These are phyloP conservation scores for Aaosphaeria arxii DNA, from an alignment of 2,329 filamentous ascomycete species.

Conservation along the genomic window DNA sequence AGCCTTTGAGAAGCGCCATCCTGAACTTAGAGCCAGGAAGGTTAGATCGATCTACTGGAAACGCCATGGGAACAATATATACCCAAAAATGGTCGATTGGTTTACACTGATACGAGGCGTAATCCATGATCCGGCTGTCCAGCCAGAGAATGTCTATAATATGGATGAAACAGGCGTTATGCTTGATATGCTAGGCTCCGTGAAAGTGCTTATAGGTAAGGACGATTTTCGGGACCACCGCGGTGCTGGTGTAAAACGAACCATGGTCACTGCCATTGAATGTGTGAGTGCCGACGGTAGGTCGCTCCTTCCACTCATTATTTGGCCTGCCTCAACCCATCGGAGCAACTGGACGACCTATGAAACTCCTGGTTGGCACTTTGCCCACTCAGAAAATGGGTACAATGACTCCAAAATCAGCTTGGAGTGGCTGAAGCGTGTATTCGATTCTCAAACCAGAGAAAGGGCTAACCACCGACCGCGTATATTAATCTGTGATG, in stretches of 20 bases:
- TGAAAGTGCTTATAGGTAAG: constrained; percentile 1
- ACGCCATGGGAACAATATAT: constrained; percentile 1
- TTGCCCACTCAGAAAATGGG: background rate
- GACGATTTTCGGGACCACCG: background rate
- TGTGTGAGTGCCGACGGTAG: background rate
- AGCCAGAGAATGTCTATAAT: background rate
- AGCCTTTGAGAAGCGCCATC: constrained; percentile 1
- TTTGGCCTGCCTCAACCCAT: constrained; percentile 1
- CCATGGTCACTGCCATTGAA: background rate
- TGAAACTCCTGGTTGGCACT: background rate
- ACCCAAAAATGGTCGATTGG: background rate
- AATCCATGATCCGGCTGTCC: background rate
- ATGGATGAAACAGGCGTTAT: constrained; percentile 1
- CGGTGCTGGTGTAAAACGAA: background rate
- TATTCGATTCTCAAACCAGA: background rate
- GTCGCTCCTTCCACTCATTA: background rate
- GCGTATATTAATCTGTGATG: background rate
- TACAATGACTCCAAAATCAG: constrained; percentile 1
- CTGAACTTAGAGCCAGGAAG: background rate
- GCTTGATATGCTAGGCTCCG: background rate
- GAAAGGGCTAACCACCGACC: background rate
- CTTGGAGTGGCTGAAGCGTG: background rate
- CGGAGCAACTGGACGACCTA: background rate
- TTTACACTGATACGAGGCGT: background rate
- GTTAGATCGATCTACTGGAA: background rate